Base-by-base conservation (phyloP, 805 yeast genomes). In the Yamadazyma scolyti region DNA sequence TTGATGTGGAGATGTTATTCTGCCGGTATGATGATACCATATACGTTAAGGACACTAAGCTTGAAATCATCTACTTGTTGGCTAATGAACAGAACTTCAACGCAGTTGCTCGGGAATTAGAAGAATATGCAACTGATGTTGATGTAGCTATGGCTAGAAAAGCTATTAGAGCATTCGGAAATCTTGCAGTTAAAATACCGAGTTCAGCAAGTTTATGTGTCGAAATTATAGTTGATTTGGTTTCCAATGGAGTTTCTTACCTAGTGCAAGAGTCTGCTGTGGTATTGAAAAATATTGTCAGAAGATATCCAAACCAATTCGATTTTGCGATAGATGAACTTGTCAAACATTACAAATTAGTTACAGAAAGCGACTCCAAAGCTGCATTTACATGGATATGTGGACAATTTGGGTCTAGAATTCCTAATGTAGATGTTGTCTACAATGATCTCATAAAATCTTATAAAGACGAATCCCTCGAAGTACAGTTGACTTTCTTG, bases 121-220 rank as follows among this genome's bases (percentile, higher is more conserved):
- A 78, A 40, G 95, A 83, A 46, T 89, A 89, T 54, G 94, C 95
- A 4, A 75, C 87, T 0, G 96, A 86, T 47, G 79, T 85, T 9
- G 96, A 89, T 54, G 73, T 79, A 15, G 82, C 82, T 36, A 86
- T 88, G 81, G 85, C 89, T 2, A 66, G 95, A 34, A 84, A 87
- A 47, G 88, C 97, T 0, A 77, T 90, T 3, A 62, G 95, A 37
- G 95, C 96, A 0, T 77, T 90, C 39, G 97, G 97, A 2, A 85
- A 88, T 48, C 61, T 90, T 13, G 95, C 96, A 0, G 77, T 88
- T 16, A 86, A 85, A 48, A 57, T 87, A 10, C 77, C 76, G 16
- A 54, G 54, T 6, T 77, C 84, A 0, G 79, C 89, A 0, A 59
- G 65, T 4, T 65, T 65, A 15, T 85, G 95, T 54, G 81, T 85